A percentile compares a stretch with the other conserved stretches of the same genome.
Conservation (phyloP, 2,329 filamentous ascomycete genomes). For the Aureobasidium vineae region DNA sequence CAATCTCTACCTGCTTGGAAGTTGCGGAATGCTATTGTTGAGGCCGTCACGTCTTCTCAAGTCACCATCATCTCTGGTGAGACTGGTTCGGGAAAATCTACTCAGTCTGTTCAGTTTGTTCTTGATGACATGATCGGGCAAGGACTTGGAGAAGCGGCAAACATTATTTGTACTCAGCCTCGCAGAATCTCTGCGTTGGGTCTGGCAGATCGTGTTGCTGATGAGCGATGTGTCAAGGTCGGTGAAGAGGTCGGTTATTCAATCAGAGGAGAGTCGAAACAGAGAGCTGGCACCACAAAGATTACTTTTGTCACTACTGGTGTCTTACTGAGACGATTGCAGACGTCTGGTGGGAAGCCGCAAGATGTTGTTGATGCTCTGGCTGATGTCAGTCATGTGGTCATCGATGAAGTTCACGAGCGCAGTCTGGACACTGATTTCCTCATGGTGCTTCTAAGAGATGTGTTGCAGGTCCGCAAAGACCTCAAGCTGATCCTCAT, state of each 20-base stretch:
- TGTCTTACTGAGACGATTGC: conserved; percentile 84
- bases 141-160: conserved; percentile 71
- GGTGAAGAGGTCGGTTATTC: conserved; percentile 89
- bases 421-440: conserved; percentile 94
- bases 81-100: conserved; percentile 95
- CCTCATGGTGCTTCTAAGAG: conserved; percentile 78
- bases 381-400: conserved; percentile 87
- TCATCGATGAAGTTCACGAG: conserved; percentile 97
- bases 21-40: conserved; percentile 71
- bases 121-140: conserved; percentile 82
- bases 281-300: conserved; percentile 68
- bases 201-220: conserved; percentile 88
- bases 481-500: conserved; percentile 91
- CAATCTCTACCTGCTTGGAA: conserved; percentile 83
- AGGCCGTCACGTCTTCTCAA: conserved; percentile 71
- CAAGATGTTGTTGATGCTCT: conserved; percentile 79
- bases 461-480: conserved; percentile 70
- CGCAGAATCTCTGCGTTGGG: conserved; percentile 91
- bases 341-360: conserved; percentile 77
- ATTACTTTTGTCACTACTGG: conserved; percentile 97
- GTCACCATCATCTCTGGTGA: conserved; percentile 97
- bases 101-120: conserved; percentile 94
- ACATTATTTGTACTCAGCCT: conserved; percentile 94
- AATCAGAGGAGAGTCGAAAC: conserved; percentile 85
- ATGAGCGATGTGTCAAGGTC: conserved; percentile 78